Evolutionary conservation across 2,329 filamentous ascomycete species (phyloP), one percentile per base, ranked within the genome.

Genomic region (Colletotrichum sp.): DNA sequence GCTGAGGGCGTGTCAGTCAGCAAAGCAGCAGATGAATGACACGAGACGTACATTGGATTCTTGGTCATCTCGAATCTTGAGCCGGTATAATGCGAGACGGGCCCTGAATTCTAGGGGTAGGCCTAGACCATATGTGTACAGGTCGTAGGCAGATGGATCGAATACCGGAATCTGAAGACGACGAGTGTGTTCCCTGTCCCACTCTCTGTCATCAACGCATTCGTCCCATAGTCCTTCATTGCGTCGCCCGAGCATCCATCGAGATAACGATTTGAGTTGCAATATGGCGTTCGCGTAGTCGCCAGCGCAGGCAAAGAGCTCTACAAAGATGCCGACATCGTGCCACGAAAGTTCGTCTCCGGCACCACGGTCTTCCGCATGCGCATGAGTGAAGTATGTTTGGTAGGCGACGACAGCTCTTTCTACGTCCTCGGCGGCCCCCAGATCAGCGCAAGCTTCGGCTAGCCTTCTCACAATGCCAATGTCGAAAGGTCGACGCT

Each of bases 271-370:
- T 82, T 95, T 97, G 14, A 98, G 87, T 77, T 93, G 91, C 32
- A 84, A 84, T 4, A 98, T 90, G 4, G 94, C 96, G 78, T 93
- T 89, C 7, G 88, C 84, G 79, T 93, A 94, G 70, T 91, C 89
- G 48, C 90, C 89, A 12, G 92, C 84, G 64, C 93, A 91, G 32
- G 92, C 91, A 76, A 96, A 92, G 21, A 99, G 89, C 80, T 98
- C 95, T 52, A 95, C 90, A 79, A 97, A 98, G 70, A 96, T 94
- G 76, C 95, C 94, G 57, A 98, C 88, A 82, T 99, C 94, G 69
- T 94, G 93, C 96, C 96, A 99, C 36, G 88, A 87, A 69, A 89
- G 87, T 7, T 84, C 82, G 82, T 48, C 83, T 57, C 83, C 85
- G 81, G 4, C 82, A 75, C 10, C 57, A 18, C 52, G 43, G 24